Conservation (phyloP, 768 basidiomycete species). For the Pleurotus citrinopileatus region DNA sequence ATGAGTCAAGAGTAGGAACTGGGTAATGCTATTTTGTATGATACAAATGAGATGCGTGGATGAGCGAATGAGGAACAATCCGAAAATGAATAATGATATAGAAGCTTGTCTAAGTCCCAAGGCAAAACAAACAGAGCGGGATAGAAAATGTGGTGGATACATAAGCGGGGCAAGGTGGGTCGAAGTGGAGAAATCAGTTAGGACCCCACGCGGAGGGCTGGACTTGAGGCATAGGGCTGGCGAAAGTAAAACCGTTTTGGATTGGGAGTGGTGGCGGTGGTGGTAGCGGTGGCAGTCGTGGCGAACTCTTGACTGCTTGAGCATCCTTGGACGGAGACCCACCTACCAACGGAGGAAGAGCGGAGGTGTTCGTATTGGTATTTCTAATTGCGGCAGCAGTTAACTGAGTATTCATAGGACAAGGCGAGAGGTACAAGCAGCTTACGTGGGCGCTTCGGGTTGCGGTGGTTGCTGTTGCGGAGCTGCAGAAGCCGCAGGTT, state of each 20-base stretch:
- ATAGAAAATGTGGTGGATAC: no score
- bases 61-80: neutral
- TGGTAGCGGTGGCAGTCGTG: conserved; percentile 20
- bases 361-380: neutral
- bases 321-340: conserved; percentile 35
- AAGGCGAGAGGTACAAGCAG: neutral
- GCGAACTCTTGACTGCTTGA: conserved; percentile 12
- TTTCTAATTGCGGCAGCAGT: no score
- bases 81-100: conserved; percentile 9
- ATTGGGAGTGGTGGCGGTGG: conserved; percentile 20
- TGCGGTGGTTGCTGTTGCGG: conserved; percentile 22
- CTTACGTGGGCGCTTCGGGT: conserved; percentile 32
- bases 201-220: neutral
- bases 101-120: no score
- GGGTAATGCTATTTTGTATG: conserved; percentile 4
- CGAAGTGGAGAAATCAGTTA: neutral
- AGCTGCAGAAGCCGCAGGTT: conserved; percentile 34
- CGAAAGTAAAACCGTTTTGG: conserved; percentile 4
- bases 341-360: conserved; percentile 22
- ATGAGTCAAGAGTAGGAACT: no score
- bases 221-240: neutral
- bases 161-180: neutral
- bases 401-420: no score
- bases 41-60: conserved; percentile 3
- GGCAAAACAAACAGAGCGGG: no score